Conservation (phyloP, 768 basidiomycete genomes). For the Xanthoconium purpureum region DNA sequence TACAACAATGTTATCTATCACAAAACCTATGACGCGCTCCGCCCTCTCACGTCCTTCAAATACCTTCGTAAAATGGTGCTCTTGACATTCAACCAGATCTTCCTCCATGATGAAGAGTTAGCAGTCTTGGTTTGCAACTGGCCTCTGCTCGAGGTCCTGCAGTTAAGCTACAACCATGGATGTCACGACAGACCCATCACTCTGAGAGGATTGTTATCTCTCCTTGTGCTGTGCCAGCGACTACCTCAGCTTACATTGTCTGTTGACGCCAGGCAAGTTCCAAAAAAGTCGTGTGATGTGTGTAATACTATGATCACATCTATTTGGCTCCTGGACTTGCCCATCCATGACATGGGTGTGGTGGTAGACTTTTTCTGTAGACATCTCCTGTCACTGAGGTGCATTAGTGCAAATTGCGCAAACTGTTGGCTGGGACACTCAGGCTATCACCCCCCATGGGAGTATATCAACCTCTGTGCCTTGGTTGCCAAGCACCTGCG, state of each 20-base stretch:
- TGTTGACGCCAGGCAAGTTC: background rate
- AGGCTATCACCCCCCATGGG: too few species aligned
- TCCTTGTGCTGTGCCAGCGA: background rate
- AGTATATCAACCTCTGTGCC: too few species aligned
- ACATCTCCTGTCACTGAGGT: too few species aligned
- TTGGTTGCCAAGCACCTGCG: too few species aligned
- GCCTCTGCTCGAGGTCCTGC: too few species aligned
- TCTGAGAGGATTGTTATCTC: background rate
- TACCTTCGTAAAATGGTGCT: background rate
- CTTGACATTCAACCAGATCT: background rate
- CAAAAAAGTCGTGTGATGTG: background rate
- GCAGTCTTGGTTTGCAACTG: too few species aligned
- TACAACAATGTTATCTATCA: background rate
- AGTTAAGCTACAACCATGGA: background rate
- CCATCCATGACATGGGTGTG: background rate
- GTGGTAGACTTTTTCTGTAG: background rate
- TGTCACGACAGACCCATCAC: background rate
- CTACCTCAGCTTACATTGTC: background rate
- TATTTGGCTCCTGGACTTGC: background rate
- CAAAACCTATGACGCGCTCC: background rate
- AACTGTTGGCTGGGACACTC: too few species aligned
- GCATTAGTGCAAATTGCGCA: too few species aligned
- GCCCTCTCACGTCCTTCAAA: background rate
- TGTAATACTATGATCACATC: background rate
- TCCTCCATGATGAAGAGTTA: too few species aligned